Base-by-base conservation (phyloP, 2,329 filamentous ascomycete genomes). In the Botrytis fabae region DNA sequence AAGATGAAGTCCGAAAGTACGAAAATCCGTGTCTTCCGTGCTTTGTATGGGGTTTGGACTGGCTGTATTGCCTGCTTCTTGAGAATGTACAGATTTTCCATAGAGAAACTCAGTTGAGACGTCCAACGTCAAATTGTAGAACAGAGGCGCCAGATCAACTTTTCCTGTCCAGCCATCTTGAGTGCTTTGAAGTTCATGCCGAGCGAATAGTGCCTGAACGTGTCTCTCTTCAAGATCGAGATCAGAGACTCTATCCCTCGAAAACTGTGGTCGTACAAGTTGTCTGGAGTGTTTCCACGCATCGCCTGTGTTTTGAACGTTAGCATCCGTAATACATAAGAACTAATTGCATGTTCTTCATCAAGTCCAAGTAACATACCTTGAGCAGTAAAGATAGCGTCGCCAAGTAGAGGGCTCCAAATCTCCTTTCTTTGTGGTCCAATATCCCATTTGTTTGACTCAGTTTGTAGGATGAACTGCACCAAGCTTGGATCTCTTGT, bases 31-130 rank as follows among this genome's bases (percentile, higher is more conserved):
- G 14, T 35, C 25, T 35, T 66, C 44, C 6, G 20, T 40, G 25
- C 48, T 35, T 2, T 51, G 12, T 10, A n/a, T 7, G 77, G 73
- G 66, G 70, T 68, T 32, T 69, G 46, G 2, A 65, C 71, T 62
- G 70, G 38, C 57, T 71, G 63, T 74, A 51, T 78, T 78, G 1
- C 75, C 74, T 12, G 75, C 12, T 51, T 66, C 71, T 72, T 80
- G 77, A 40, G 76, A 79, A 14, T 80, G 46, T 16, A 80, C 78
- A 6, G 78, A 79, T 65, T 81, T 76, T 46, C 91, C 90, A 60
- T 92, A 89, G 10, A 92, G 82, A 75, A 92, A 91, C 65, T 90
- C 88, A 0, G 90, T 92, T 0, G 90, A 88, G 0, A 88, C 87
- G 74, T 92, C 90, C 20, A 92, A 84, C 0, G 90, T 91, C 78